These are phyloP conservation scores for Cercospora sp. DNA, from an alignment of 2,329 filamentous ascomycete genomes.

Conservation along the genomic window DNA sequence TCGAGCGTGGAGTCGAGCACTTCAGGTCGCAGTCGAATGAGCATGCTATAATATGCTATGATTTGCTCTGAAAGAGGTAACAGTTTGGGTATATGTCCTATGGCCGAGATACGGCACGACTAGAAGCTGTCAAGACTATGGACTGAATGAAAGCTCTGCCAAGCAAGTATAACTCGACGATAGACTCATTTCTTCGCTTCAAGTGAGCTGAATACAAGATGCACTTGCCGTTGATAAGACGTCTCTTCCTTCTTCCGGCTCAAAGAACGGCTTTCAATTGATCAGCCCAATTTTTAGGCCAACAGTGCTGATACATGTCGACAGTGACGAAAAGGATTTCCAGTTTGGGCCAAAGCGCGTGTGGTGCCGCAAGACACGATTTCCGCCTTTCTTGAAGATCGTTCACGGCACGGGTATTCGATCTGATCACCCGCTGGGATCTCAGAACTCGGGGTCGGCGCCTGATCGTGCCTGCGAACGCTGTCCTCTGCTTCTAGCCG, in stretches of 20 bases:
- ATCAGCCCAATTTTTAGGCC: background rate
- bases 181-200: background rate
- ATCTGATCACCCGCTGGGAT: background rate
- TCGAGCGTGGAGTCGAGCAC: slow-evolving; percentile 28
- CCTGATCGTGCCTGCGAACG: slow-evolving; percentile 27
- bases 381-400: background rate
- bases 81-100: background rate
- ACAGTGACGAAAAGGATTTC: background rate
- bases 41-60: slow-evolving; percentile 7
- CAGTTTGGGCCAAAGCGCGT: background rate
- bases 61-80: background rate
- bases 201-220: background rate
- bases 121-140: background rate
- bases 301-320: slow-evolving; percentile 2
- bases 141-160: background rate
- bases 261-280: background rate
- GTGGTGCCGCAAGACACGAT: background rate
- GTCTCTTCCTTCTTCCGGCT: background rate
- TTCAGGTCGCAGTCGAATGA: slow-evolving; percentile 14
- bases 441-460: slow-evolving; percentile 27
- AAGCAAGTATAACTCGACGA: background rate
- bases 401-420: background rate
- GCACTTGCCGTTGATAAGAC: background rate
- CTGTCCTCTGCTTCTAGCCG: slow-evolving; percentile 28
- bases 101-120: background rate